Conservation (phyloP, 1,284 basidiomycete species). For the Trichosporon sp. region DNA sequence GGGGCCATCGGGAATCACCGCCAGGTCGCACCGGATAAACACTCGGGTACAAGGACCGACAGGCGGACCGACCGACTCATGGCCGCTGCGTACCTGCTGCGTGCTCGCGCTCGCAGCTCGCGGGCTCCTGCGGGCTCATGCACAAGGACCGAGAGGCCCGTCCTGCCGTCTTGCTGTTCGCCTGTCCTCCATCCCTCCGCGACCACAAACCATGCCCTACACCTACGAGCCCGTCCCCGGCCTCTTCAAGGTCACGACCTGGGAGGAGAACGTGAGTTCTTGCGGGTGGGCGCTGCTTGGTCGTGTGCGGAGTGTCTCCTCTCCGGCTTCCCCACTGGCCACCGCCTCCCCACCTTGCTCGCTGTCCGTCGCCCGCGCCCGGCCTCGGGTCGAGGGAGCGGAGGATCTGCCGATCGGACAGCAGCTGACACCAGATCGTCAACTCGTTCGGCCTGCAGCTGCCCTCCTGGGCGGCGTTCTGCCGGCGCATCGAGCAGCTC, state of each 20-base stretch:
- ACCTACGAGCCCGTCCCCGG: slow-evolving; percentile 25
- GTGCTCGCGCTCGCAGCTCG: not conserved
- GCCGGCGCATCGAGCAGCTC: slow-evolving; percentile 20
- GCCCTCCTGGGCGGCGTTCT: slow-evolving; percentile 26
- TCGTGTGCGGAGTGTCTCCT: not conserved
- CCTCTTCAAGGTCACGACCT: slow-evolving; percentile 28
- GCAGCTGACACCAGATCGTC: slow-evolving; percentile 21
- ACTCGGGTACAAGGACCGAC: not conserved
- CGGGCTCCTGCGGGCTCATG: not conserved
- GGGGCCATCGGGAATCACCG: not conserved
- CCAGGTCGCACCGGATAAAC: not conserved
- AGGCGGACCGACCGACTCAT: not conserved
- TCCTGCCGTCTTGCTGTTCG: not conserved
- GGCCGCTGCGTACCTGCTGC: not conserved
- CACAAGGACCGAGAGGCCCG: not conserved
- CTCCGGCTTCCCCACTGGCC: too few species aligned
- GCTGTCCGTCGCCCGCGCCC: too few species aligned
- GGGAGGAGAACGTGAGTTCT: slow-evolving; percentile 31
- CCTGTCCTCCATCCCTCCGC: not conserved
- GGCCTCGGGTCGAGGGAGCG: too few species aligned
- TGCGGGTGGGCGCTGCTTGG: not conserved
- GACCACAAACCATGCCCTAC: slow-evolving; percentile 17
- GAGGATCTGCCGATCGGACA: not conserved
- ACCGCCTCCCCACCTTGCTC: not conserved
- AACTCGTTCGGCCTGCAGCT: slow-evolving; percentile 27